Evolutionary conservation across 73 alveolate species (phyloP).

Genomic region (Blepharisma japonicum): DNA sequence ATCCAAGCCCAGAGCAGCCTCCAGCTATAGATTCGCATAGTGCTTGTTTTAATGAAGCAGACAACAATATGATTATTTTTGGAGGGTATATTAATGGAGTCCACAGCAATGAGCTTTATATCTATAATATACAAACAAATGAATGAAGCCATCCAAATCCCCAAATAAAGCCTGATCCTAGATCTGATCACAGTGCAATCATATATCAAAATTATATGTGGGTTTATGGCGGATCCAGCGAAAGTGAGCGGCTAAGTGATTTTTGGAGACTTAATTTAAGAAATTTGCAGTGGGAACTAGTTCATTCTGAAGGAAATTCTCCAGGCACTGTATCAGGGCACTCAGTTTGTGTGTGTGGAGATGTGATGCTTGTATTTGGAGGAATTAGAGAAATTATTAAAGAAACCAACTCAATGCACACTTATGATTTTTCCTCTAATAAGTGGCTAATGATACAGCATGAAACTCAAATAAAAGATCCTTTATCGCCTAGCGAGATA

Average conservation of each 20-base stretch:
- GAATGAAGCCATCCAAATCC: conserved; percentile 37
- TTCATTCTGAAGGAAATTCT: background rate
- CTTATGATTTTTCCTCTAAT: background rate
- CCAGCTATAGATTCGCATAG: conserved; percentile 48
- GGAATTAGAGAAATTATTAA: conserved; percentile 11
- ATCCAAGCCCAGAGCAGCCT: background rate
- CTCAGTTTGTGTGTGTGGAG: conserved; percentile 18
- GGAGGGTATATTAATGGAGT: conserved; percentile 63
- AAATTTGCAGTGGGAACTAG: background rate
- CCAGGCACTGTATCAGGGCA: conserved; percentile 26
- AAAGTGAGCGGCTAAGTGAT: background rate
- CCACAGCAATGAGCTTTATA: conserved; percentile 31
- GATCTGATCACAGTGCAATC: conserved; percentile 58
- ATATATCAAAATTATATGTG: conserved; percentile 42
- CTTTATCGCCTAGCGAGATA: background rate
- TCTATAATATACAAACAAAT: conserved; percentile 34
- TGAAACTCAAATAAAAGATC: conserved; percentile 5
- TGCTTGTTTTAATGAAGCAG: conserved; percentile 30
- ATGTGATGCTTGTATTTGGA: conserved; percentile 25
- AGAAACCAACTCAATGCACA: conserved; percentile 13
- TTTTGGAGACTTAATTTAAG: conserved; percentile 1
- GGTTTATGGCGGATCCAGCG: conserved; percentile 49
- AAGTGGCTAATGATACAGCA: conserved; percentile 1
- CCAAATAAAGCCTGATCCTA: conserved; percentile 25
- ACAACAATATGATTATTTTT: conserved; percentile 45